Base-by-base conservation (phyloP, 441 rosid species). In the Isatis lusitanica region DNA sequence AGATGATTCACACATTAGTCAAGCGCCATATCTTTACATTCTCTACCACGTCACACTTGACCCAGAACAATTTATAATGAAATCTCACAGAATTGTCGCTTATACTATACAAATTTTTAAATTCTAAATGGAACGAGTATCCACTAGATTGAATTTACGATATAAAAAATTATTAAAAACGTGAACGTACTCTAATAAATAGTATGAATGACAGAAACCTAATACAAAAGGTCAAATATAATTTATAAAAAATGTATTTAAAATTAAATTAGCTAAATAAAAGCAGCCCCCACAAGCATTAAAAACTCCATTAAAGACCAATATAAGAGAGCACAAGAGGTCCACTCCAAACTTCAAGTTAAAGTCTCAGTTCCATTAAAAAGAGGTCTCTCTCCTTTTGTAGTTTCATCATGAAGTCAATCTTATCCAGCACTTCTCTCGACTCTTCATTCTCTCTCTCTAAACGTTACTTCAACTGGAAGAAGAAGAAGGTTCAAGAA, bases 391-490 rank as follows among this genome's bases (percentile, higher is more conserved):
- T 50, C 33, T 21, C 11, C 21, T 55, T 33, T n/a, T 7, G 13
- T 31, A 15, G 9, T 31, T 55, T n/a, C 40, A 31, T 31, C 9
- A 28, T 83, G 91, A 89, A 77, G 81, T 81, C 90, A 79, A 88
- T 90, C 78, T 62, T 78, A 48, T 85, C 92, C 33, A 90, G 75
- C 74, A 76, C 83, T 75, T 82, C 90, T 40, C 86, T 83, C 56
- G 93, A 84, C 76, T 83, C 90, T 70, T 85, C 96, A n/a, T 82
- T 91, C 80, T 80, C 91, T 69, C 76, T 85, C 73, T 86, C 93
- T 64, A 88, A 87, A 79, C 83, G 91, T 33, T 87, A 84, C 81
- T 82, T 86, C 80, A 85, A 76, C 73, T 88, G 89, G 91, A 88
- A 80, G 70, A 88, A 83, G 83, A 88, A 83, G 78, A 82, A 76